A percentile compares a stretch with the other conserved stretches of the same genome.
phyloP scores from a whole-genome alignment of 2,329 filamentous ascomycete species.

The Talaromyces sp. region DNA sequence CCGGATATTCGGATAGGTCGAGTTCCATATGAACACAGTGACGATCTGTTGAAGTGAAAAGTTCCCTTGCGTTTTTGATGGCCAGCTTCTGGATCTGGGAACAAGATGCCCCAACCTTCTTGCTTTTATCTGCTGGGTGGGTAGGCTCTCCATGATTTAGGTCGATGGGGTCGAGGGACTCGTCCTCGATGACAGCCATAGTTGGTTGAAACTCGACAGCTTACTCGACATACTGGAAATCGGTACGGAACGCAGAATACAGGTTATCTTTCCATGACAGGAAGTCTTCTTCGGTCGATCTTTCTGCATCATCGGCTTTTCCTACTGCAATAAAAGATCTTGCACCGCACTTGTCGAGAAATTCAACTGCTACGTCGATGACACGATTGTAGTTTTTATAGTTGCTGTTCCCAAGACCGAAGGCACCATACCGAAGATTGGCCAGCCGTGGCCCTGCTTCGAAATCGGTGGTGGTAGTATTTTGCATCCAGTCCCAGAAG shows the following conservation, averaged over 20 bases:
- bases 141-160: neutral
- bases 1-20: neutral
- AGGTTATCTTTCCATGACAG: conserved; percentile 36
- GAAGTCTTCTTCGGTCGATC: conserved; percentile 40
- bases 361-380: conserved; percentile 4
- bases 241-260: conserved; percentile 23
- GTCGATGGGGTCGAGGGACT: neutral
- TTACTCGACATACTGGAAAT: neutral
- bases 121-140: neutral
- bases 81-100: neutral
- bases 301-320: conserved; percentile 36
- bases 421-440: conserved; percentile 33
- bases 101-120: neutral
- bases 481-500: conserved; percentile 30
- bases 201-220: neutral
- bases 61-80: neutral
- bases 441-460: conserved; percentile 10
- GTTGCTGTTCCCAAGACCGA: conserved; percentile 43
- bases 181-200: neutral
- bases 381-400: conserved; percentile 44
- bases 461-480: conserved; percentile 8
- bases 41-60: neutral
- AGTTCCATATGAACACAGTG: neutral
- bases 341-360: neutral
- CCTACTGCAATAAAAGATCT: conserved; percentile 11